Evolutionary conservation across 2,329 filamentous ascomycete genomes (phyloP), one percentile per base, ranked within the genome.

Genomic region (Alternaria arborescens): DNA sequence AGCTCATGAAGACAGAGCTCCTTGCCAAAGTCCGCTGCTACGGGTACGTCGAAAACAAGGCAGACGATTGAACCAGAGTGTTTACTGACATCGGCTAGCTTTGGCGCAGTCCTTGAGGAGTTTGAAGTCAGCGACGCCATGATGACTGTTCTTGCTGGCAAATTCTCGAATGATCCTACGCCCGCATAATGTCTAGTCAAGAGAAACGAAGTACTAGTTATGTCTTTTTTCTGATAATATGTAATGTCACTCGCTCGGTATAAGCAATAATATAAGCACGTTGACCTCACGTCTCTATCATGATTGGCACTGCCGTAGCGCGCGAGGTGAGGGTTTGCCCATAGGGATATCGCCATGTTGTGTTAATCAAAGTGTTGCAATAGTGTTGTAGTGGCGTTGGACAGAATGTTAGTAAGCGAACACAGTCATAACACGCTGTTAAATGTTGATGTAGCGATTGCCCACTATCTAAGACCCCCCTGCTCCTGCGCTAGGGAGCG

Each of bases 1-100:
- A 86, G 69, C 85, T 83, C 64, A 83, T 97, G 67, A 88, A 91
- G 52, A 88, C 89, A 52, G 91, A 93, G 59, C 83, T 98, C 58
- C 83, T 87, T 69, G 85, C 86, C 58, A 97, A 97, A 80, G 89
- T 97, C 60, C 87, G 93, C 65, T 98, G 95, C 78, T 97, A 97
- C 78, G 95, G 95, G 91, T 94, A 81, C 73, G 90, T 85, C 6
- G 16, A 8, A 28, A 24, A 32, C 47, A n/a, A 6, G 16, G 10
- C 18, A 6, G 16, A 8, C 18, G 24, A 16, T 58, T 36, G 32
- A 18, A 38, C 14, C 20, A 10, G 46, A 24, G 26, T n/a, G 14
- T 30, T 38, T 28, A 30, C 62, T 70, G 30, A 72, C 51, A 11
- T 11, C 18, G n/a, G 46, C 28, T 48, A 87, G 86, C 6, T 91